A percentile compares a stretch with the other conserved stretches of the same genome.
Conservation (phyloP, 2,329 filamentous ascomycete genomes). For the Colletotrichum spinosum region DNA sequence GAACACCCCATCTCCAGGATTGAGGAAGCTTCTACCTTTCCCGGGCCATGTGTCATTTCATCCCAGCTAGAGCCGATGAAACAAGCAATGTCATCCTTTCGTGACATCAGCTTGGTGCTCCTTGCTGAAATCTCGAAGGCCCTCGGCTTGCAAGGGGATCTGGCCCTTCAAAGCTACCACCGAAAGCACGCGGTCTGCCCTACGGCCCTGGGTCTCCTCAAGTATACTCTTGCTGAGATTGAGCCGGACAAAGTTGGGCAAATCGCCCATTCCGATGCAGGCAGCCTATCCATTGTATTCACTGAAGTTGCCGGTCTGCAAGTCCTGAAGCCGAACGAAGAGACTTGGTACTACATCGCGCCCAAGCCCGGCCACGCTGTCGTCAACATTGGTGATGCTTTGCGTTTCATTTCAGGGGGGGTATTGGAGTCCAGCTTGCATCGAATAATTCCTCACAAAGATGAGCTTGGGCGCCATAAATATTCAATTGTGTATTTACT, state of each 20-base stretch:
- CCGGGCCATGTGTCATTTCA: slow-evolving; percentile 12
- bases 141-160: not conserved
- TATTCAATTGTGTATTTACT: slow-evolving; percentile 41
- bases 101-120: slow-evolving; percentile 11
- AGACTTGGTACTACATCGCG: slow-evolving; percentile 39
- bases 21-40: slow-evolving; percentile 2
- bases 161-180: slow-evolving; percentile 9
- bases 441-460: slow-evolving; percentile 39
- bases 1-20: slow-evolving; percentile 23
- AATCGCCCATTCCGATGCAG: slow-evolving; percentile 40
- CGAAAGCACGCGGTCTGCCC: slow-evolving; percentile 18
- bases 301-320: slow-evolving; percentile 38
- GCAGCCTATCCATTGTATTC: slow-evolving; percentile 40
- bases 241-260: slow-evolving; percentile 19
- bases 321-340: slow-evolving; percentile 35
- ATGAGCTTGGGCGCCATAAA: slow-evolving; percentile 36
- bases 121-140: slow-evolving; percentile 9
- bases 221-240: slow-evolving; percentile 16
- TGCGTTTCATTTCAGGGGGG: slow-evolving; percentile 36
- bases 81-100: slow-evolving; percentile 11
- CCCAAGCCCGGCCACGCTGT: slow-evolving; percentile 33
- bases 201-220: slow-evolving; percentile 18
- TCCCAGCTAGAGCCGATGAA: slow-evolving; percentile 1
- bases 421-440: slow-evolving; percentile 38
- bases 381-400: slow-evolving; percentile 35